Base-by-base conservation (phyloP, 495 filamentous ascomycete genomes). In the Articulospora tetracladia region DNA sequence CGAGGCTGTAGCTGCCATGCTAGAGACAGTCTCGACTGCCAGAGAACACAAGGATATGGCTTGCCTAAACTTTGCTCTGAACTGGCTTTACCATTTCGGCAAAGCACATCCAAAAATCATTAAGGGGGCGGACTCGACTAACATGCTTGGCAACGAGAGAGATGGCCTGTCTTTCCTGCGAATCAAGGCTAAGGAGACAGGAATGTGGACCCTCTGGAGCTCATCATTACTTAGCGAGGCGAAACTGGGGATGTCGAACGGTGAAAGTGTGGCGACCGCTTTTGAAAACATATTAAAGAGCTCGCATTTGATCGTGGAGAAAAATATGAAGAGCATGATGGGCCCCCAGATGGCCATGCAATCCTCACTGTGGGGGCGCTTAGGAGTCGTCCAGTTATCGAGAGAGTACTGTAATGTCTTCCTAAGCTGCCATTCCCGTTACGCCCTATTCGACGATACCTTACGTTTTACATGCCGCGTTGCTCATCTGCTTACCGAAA, bases 71-170 rank as follows among this genome's bases (percentile, higher is more conserved):
- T 97, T 96, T 73, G 90, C 91, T 47, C 82, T 98, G 63, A 96
- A 91, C 70, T 98, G 94, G 95, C 79, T 98, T n/a, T 94, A 95
- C 70, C 93, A 97, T 69, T 93, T 98, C 65, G 86, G 87, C 27
- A 88, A 91, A 67, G 84, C 89, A 0, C 92, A 95, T 69, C 92
- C 93, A 0, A 79, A 84, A 49, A 80, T 93, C 47, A 85, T 93
- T 65, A 81, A 80, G 27, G 83, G 86, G 46, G 77, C 89, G 0
- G 84, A 87, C 39, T 85, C 87, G 41, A 84, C 80, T 60, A 88
- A 85, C 47, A 84, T 91, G 79, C 73, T 91, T 13, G 88, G 88
- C 0, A 86, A 85, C 61, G 90, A 93, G 51, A 87, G 87, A 59
- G 93, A 97, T 61, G 89, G 85, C 0, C 79, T 97, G 3, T 77